Evolutionary conservation across 2,329 filamentous ascomycete genomes (phyloP), one percentile per base, ranked within the genome.

Genomic region (Capronia coronata): DNA sequence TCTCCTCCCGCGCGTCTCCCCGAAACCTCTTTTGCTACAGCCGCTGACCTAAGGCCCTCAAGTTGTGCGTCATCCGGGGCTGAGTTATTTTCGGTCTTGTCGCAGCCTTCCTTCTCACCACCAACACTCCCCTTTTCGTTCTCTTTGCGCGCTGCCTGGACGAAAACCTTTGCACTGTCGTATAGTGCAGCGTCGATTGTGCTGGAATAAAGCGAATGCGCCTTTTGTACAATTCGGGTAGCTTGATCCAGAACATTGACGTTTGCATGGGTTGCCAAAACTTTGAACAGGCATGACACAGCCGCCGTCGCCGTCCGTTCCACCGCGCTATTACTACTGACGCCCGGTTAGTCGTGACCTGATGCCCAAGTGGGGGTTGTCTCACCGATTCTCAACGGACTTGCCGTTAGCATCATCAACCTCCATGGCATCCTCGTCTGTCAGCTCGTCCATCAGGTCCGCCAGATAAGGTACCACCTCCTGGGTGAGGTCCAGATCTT

Each of bases 401-500:
- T 49, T 51, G 37, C 48, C 43, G 25, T 32, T 48, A 49, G 52
- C n/a, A 9, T 73, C 73, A 62, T 85, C 83, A 18, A 86, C 69
- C 14, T 88, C 84, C 84, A 88, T 88, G 39, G 79, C 78, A 29
- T 68, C 64, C 14, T 63, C 58, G 25, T 76, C 75, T 6, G 65
- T 67, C 3, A 77, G 59, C 22, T 81, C 76, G 37, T 83, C 79
- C 27, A 94, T 66, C 39, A 83, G 70, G 1, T 79, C 77, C 22
- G 69, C 71, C n/a, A 61, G 32, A 38, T 49, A 51, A 11, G 55
- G 53, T 10, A 86, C 79, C 44, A 94, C 78, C 4, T 73, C 73
- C 2, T 78, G 72, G 3, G 86, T 82, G 67, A 94, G 72, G 58
- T 89, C 79, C 13, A 87, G 63, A 61, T 90, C 84, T 19, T 76